Evolutionary conservation across 768 basidiomycete species (phyloP).

Genomic region (Boletus fagicola): DNA sequence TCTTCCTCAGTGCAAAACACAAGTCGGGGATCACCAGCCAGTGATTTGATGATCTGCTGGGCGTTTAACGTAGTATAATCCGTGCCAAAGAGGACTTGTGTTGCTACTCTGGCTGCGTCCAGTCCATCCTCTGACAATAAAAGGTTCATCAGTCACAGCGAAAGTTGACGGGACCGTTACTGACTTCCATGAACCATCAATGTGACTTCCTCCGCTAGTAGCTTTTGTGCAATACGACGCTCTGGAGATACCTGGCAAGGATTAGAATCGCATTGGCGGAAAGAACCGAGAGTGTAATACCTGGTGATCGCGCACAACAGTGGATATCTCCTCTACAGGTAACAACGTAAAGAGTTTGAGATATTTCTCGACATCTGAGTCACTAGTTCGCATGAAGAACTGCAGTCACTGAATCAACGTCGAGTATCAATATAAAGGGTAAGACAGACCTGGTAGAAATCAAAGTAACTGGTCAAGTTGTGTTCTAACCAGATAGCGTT

Average conservation of each 20-base stretch:
- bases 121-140: constrained; percentile 37
- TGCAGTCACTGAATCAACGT: constrained; percentile 30
- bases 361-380: constrained; percentile 77
- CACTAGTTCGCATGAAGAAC: constrained; percentile 87
- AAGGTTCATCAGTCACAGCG: neutral
- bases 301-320: constrained; percentile 55
- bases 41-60: constrained; percentile 55
- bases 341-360: constrained; percentile 83
- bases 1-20: constrained; percentile 49
- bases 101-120: constrained; percentile 43
- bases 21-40: constrained; percentile 66
- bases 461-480: constrained; percentile 76
- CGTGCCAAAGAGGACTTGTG: constrained; percentile 44
- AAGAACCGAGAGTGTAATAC: constrained; percentile 35
- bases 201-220: constrained; percentile 58
- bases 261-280: neutral
- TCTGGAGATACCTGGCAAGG: constrained; percentile 32
- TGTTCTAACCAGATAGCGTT: constrained; percentile 93
- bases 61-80: constrained; percentile 46
- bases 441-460: constrained; percentile 85
- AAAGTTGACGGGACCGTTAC: constrained; percentile 12
- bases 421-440: neutral
- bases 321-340: constrained; percentile 52
- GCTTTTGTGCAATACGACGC: constrained; percentile 45
- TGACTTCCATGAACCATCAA: constrained; percentile 57